A percentile compares a stretch with the other conserved stretches of the same genome.
These are phyloP conservation scores for Clathrus columnatus DNA, from an alignment of 768 basidiomycete genomes.

Conservation along the genomic window DNA sequence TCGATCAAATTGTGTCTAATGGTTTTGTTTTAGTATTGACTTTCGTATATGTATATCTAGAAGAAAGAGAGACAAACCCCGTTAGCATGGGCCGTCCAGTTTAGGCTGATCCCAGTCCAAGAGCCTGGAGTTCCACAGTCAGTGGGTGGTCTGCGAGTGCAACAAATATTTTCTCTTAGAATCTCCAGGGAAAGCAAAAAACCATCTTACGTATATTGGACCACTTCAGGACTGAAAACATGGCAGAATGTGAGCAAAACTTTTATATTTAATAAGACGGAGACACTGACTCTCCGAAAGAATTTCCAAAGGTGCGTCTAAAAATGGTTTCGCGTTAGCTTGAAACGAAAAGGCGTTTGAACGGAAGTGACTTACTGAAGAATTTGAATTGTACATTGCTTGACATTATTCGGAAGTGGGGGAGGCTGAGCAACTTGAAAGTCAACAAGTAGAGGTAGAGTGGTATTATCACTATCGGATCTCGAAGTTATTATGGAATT, in stretches of 20 bases:
- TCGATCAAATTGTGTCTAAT: conserved; percentile 56
- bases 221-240: conserved; percentile 46
- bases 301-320: conserved; percentile 66
- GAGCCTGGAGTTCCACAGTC: conserved; percentile 62
- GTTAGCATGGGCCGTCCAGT: conserved; percentile 70
- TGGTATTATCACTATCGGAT: conserved; percentile 13
- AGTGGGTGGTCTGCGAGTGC: conserved; percentile 49
- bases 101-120: conserved; percentile 68
- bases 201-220: conserved; percentile 41
- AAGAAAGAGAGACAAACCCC: conserved; percentile 27
- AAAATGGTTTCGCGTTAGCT: neutral
- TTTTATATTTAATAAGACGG: neutral
- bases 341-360: neutral
- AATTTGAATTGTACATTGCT: conserved; percentile 57
- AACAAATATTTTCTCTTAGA: neutral
- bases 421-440: conserved; percentile 74
- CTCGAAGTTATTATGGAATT: neutral
- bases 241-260: neutral
- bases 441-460: conserved; percentile 31
- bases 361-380: conserved; percentile 39
- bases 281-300: conserved; percentile 51
- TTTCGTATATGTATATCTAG: neutral
- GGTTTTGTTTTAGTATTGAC: neutral
- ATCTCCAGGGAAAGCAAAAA: neutral
- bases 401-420: conserved; percentile 48